Evolutionary conservation across 345 rosid genomes (phyloP).

Genomic region (Lumnitzera racemosa): DNA sequence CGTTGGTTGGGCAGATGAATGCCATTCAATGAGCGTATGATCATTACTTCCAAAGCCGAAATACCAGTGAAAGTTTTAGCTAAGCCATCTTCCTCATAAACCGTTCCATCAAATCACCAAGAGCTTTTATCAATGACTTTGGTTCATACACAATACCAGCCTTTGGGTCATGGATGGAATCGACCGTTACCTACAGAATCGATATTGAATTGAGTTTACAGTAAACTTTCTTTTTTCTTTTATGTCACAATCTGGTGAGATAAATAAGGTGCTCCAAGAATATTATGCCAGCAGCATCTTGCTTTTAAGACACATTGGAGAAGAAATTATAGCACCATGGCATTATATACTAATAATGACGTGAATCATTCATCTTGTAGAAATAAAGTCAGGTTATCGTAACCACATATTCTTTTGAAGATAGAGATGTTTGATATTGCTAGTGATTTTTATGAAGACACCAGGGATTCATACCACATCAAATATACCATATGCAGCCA

Average conservation of each 20-base stretch:
- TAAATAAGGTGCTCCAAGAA: too few species aligned
- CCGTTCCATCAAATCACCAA: slow-evolving; percentile 37
- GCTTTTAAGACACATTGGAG: too few species aligned
- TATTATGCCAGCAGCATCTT: neutral
- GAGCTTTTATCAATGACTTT: slow-evolving; percentile 49
- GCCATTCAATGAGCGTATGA: too few species aligned
- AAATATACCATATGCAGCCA: slow-evolving; percentile 59
- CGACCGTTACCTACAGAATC: slow-evolving; percentile 52
- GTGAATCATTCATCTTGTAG: too few species aligned
- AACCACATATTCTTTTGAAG: too few species aligned
- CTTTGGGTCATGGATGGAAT: slow-evolving; percentile 45
- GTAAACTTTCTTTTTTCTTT: neutral
- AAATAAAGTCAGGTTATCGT: too few species aligned
- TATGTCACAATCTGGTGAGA: too few species aligned
- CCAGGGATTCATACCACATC: slow-evolving; percentile 45
- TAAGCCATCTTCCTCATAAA: slow-evolving; percentile 5
- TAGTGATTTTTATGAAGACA: neutral
- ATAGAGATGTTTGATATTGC: too few species aligned
- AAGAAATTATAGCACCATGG: too few species aligned
- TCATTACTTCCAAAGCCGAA: too few species aligned
- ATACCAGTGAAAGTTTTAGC: neutral
- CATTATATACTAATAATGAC: too few species aligned
- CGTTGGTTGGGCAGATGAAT: too few species aligned
- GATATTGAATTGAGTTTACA: neutral
- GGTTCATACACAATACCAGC: slow-evolving; percentile 62